Conservation (phyloP, 2,329 filamentous ascomycete species). For the Arthrobotrys megalospora region DNA sequence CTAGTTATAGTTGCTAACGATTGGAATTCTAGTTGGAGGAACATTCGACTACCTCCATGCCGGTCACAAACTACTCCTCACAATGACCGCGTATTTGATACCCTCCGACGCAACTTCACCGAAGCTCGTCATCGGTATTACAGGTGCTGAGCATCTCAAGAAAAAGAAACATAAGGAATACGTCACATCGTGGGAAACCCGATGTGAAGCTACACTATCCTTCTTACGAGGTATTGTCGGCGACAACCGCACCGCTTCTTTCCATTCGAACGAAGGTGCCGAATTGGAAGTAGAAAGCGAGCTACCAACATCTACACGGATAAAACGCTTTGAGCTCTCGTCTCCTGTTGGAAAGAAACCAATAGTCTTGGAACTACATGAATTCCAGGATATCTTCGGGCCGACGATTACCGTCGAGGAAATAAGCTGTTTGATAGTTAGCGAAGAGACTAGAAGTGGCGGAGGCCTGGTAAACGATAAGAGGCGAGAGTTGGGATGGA, state of each 20-base stretch:
- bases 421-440: constrained; percentile 86
- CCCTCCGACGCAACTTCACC: constrained; percentile 67
- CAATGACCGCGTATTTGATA: constrained; percentile 81
- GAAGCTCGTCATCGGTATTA: constrained; percentile 85
- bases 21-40: constrained; percentile 76
- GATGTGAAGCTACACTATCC: constrained; percentile 78
- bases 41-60: constrained; percentile 97
- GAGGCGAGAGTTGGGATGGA: constrained; percentile 82
- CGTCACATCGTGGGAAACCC: constrained; percentile 83
- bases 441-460: constrained; percentile 86
- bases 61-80: constrained; percentile 94
- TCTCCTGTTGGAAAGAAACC: constrained; percentile 41
- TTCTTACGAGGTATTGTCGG: constrained; percentile 78
- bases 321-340: constrained; percentile 37
- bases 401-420: constrained; percentile 87
- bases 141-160: constrained; percentile 85
- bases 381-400: constrained; percentile 89
- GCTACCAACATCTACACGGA: constrained; percentile 40
- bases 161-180: constrained; percentile 90
- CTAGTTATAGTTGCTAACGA: constrained; percentile 33
- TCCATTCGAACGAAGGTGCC: constrained; percentile 68
- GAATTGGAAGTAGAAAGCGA: constrained; percentile 67
- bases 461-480: constrained; percentile 89
- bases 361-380: constrained; percentile 81
- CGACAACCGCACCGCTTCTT: constrained; percentile 71